phyloP scores from a whole-genome alignment of 495 filamentous ascomycete species.

The Friedmanniomyces endolithicus region DNA sequence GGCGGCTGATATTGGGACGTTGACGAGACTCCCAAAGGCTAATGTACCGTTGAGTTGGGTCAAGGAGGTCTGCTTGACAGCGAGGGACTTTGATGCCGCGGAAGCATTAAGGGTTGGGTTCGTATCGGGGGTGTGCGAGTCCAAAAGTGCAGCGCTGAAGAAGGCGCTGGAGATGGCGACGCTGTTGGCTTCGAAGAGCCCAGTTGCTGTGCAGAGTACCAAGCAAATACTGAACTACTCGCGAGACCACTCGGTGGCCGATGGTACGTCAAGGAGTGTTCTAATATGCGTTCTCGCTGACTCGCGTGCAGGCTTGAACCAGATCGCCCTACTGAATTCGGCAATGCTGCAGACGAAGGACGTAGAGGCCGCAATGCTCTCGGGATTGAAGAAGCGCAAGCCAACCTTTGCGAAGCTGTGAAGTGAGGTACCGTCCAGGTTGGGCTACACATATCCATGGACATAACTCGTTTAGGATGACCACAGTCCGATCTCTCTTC shows the following conservation, averaged over 20 bases:
- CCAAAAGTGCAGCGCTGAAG: conserved; percentile 25
- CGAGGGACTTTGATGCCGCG: conserved; percentile 59
- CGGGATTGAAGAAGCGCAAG: conserved; percentile 65
- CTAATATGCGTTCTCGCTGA: background rate
- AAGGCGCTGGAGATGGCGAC: conserved; percentile 54
- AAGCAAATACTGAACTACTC: conserved; percentile 86
- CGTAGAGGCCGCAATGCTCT: conserved; percentile 57
- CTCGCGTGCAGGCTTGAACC: conserved; percentile 48
- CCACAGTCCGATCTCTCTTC: too few relatives aligned
- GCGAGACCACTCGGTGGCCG: conserved; percentile 61
- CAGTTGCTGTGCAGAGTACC: conserved; percentile 82
- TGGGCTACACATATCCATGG: background rate
- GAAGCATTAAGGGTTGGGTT: conserved; percentile 78
- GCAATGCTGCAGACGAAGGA: conserved; percentile 72
- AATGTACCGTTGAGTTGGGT: conserved; percentile 73
- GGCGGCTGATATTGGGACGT: conserved; percentile 84
- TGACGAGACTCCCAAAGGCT: conserved; percentile 72
- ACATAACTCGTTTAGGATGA: too few relatives aligned
- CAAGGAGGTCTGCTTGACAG: conserved; percentile 77
- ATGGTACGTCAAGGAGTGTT: conserved; percentile 43
- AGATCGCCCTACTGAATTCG: conserved; percentile 78
- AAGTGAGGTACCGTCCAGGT: background rate
- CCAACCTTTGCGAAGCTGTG: conserved; percentile 82
- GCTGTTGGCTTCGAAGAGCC: conserved; percentile 68
- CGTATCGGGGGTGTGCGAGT: conserved; percentile 58